A percentile compares a stretch with the other conserved stretches of the same genome.
These are phyloP conservation scores for Acanthamoeba triangularis DNA, from an alignment of 208 protist species.

Conservation along the genomic window DNA sequence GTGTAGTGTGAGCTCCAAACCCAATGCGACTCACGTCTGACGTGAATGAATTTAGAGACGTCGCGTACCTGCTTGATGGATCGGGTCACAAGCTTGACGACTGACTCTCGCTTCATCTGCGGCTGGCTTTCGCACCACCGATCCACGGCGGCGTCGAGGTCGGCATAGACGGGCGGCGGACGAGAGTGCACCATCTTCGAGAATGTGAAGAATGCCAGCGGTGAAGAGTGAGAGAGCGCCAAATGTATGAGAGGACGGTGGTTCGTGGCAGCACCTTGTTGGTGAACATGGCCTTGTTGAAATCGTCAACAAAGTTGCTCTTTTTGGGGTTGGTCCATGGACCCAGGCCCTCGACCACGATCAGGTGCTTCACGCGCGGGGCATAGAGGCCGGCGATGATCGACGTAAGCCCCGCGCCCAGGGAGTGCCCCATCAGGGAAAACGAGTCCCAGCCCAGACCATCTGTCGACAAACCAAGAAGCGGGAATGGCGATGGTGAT, in stretches of 20 bases:
- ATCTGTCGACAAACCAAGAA: neutral
- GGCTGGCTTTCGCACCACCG: conserved; percentile 19
- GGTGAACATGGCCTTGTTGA: conserved; percentile 51
- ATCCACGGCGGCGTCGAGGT: conserved; percentile 23
- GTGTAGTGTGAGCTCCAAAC: neutral
- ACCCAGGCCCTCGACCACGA: conserved; percentile 45
- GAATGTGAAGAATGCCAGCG: neutral
- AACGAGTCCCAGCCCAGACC: conserved; percentile 44
- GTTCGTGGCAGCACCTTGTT: neutral
- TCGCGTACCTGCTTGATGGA: neutral
- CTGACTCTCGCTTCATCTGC: neutral
- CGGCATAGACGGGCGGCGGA: neutral
- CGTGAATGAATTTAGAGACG: too few relatives aligned
- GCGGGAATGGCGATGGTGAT: too few relatives aligned
- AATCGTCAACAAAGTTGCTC: conserved; percentile 16
- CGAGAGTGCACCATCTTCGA: neutral
- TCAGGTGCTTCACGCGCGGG: neutral
- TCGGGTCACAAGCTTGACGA: neutral
- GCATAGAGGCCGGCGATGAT: conserved; percentile 47
- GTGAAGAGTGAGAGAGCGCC: neutral
- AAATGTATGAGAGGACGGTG: neutral
- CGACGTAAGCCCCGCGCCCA: neutral
- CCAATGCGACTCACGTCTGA: neutral
- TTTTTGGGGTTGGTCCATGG: conserved; percentile 9
- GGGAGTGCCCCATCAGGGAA: conserved; percentile 22